Percentiles rank a stretch among this genome's conserved stretches.
Conservation (phyloP, 352 stramenopile genomes). For the Phytophthora citricola region DNA sequence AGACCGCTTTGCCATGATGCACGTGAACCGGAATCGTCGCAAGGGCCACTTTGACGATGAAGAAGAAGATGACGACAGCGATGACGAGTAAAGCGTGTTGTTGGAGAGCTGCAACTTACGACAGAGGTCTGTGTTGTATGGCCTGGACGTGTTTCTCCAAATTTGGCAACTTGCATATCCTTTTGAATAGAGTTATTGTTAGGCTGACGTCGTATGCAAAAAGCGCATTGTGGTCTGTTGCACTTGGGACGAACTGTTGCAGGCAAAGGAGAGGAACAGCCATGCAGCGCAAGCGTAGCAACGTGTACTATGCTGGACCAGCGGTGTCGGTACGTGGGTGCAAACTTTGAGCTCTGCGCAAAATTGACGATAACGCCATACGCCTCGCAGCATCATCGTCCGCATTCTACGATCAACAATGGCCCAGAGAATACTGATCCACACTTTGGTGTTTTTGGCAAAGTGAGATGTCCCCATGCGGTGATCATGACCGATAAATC, state of each 20-base stretch:
- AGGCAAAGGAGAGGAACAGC: slow-evolving; percentile 5
- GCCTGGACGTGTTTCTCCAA: slow-evolving; percentile 18
- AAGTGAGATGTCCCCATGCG: slow-evolving; percentile 9
- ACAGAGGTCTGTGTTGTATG: not conserved
- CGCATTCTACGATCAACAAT: slow-evolving; percentile 2
- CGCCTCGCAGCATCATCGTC: slow-evolving; percentile 17
- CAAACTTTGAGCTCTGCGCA: not conserved
- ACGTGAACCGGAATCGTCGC: slow-evolving; percentile 82
- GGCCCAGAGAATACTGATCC: slow-evolving; percentile 16
- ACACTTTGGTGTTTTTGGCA: slow-evolving; percentile 26
- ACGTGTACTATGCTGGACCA: slow-evolving; percentile 22
- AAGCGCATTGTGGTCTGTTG: slow-evolving; percentile 6
- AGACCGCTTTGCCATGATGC: slow-evolving; percentile 54
- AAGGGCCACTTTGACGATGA: slow-evolving; percentile 80
- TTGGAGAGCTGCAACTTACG: not conserved
- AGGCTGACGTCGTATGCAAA: slow-evolving; percentile 10
- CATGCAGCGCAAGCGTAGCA: slow-evolving; percentile 40
- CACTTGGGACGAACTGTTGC: not conserved
- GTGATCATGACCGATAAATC: too few species aligned
- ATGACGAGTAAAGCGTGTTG: slow-evolving; percentile 41
- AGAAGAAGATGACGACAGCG: slow-evolving; percentile 66
- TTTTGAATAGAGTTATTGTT: slow-evolving; percentile 47
- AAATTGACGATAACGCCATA: not conserved
- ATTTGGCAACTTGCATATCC: slow-evolving; percentile 31
- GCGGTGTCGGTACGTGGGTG: slow-evolving; percentile 20